phyloP scores from a whole-genome alignment of 2,329 filamentous ascomycete species.

The Dendryphion nanum region DNA sequence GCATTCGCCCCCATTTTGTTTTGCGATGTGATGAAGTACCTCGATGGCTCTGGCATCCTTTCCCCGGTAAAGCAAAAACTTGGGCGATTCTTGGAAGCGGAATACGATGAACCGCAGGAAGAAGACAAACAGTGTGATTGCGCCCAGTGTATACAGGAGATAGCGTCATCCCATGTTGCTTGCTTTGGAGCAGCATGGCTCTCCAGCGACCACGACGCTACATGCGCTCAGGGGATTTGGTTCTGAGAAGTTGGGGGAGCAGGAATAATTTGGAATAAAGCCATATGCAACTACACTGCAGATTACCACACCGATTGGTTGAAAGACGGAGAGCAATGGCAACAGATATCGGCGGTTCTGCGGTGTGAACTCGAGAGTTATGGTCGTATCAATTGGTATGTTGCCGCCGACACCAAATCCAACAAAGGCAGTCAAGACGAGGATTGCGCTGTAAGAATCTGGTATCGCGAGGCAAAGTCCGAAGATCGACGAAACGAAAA shows the following conservation, averaged over 20 bases:
- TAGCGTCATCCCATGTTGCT: conserved; percentile 50
- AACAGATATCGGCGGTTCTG: conserved; percentile 53
- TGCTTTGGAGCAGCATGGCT: conserved; percentile 36
- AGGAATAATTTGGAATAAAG: conserved; percentile 53
- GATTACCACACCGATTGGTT: conserved; percentile 55
- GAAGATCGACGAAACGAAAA: conserved; percentile 55
- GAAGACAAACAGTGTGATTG: conserved; percentile 45
- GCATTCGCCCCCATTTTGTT: conserved; percentile 40
- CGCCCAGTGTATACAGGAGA: conserved; percentile 42
- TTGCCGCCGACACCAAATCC: conserved; percentile 47
- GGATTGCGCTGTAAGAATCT: conserved; percentile 51
- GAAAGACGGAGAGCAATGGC: conserved; percentile 54
- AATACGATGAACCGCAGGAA: conserved; percentile 56
- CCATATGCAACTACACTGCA: conserved; percentile 53
- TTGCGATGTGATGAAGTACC: conserved; percentile 45
- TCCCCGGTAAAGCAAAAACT: conserved; percentile 56
- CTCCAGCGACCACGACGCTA: conserved; percentile 27
- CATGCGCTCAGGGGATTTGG: conserved; percentile 47
- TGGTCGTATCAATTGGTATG: conserved; percentile 57
- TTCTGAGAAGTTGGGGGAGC: conserved; percentile 52
- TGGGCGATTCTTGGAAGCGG: conserved; percentile 58
- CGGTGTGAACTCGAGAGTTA: conserved; percentile 57
- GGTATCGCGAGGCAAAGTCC: conserved; percentile 53
- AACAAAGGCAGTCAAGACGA: conserved; percentile 55
- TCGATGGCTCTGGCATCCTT: conserved; percentile 52